Evolutionary conservation across 306 rosid species (phyloP).

Genomic region (Quercus dentata): DNA sequence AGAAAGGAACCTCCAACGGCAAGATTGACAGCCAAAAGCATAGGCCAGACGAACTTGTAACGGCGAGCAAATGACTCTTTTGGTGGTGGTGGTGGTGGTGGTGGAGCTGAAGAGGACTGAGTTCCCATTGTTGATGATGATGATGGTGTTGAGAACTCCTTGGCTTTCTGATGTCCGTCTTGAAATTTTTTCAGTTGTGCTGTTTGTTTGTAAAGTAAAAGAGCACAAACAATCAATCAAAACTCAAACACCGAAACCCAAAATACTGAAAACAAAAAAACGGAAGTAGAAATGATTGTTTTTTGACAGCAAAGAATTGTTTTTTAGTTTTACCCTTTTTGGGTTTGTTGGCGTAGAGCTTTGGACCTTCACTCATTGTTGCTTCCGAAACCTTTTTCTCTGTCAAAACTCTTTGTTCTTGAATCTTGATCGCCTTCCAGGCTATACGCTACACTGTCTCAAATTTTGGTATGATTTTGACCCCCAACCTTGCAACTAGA

Average conservation of each 20-base stretch:
- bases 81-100: slow-evolving; percentile 38
- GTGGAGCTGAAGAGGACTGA: slow-evolving; percentile 30
- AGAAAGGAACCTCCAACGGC: slow-evolving; percentile 75
- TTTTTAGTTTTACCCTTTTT: slow-evolving; percentile 45
- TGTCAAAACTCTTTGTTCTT: not conserved
- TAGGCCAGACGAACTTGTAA: slow-evolving; percentile 78
- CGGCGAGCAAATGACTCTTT: slow-evolving; percentile 76
- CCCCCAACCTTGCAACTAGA: too few species aligned
- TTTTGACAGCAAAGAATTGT: too few species aligned
- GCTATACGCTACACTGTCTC: too few species aligned
- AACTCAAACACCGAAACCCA: slow-evolving; percentile 6
- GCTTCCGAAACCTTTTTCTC: not conserved
- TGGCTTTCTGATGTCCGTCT: slow-evolving; percentile 42
- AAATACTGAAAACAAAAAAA: not conserved
- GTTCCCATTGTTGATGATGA: slow-evolving; percentile 39
- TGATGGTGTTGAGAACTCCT: slow-evolving; percentile 36
- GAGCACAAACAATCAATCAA: not conserved
- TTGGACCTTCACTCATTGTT: slow-evolving; percentile 62
- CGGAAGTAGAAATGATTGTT: too few species aligned
- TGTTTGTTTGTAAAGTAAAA: slow-evolving; percentile 12
- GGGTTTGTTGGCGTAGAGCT: slow-evolving; percentile 71
- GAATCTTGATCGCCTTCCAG: too few species aligned
- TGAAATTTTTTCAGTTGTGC: slow-evolving; percentile 60
- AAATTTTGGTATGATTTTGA: too few species aligned
- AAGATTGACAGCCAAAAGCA: slow-evolving; percentile 79